These are phyloP conservation scores for Calonectria hongkongensis DNA, from an alignment of 2,329 filamentous ascomycete species.

Conservation along the genomic window DNA sequence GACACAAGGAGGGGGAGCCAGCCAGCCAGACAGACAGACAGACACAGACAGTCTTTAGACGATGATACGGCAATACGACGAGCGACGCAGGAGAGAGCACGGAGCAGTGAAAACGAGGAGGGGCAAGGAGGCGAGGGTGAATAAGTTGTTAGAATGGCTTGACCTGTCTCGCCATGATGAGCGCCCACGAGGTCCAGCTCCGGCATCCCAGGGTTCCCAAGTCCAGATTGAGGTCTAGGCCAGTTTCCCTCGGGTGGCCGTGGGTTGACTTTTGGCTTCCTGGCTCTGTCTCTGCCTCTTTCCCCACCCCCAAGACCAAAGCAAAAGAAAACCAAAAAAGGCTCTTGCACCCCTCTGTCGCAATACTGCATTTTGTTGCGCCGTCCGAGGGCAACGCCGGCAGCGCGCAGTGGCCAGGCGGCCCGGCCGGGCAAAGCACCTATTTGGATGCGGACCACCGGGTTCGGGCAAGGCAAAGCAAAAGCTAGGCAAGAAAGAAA, in stretches of 20 bases:
- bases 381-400: constrained; percentile 25
- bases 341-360: constrained; percentile 24
- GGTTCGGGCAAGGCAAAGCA: constrained; percentile 1
- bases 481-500: background rate
- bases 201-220: constrained; percentile 27
- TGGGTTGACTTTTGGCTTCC: constrained; percentile 25
- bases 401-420: constrained; percentile 30
- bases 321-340: constrained; percentile 15
- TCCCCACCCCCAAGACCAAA: constrained; percentile 30
- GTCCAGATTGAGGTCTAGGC: constrained; percentile 30
- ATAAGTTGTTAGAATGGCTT: constrained; percentile 25
- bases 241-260: constrained; percentile 10
- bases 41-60: background rate
- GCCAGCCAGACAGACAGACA: too few species aligned
- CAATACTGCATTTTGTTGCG: constrained; percentile 28
- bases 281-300: constrained; percentile 11
- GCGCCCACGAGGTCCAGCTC: constrained; percentile 30
- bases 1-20: background rate
- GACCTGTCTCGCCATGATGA: constrained; percentile 27
- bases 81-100: background rate
- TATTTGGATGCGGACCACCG: constrained; percentile 15
- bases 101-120: constrained; percentile 1
- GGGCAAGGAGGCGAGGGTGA: constrained; percentile 13
- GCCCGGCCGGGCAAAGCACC: constrained; percentile 16
- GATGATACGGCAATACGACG: background rate